Evolutionary conservation across 1,284 basidiomycete genomes (phyloP), one percentile per base, ranked within the genome.

Genomic region (Ceratobasidium theobromae): DNA sequence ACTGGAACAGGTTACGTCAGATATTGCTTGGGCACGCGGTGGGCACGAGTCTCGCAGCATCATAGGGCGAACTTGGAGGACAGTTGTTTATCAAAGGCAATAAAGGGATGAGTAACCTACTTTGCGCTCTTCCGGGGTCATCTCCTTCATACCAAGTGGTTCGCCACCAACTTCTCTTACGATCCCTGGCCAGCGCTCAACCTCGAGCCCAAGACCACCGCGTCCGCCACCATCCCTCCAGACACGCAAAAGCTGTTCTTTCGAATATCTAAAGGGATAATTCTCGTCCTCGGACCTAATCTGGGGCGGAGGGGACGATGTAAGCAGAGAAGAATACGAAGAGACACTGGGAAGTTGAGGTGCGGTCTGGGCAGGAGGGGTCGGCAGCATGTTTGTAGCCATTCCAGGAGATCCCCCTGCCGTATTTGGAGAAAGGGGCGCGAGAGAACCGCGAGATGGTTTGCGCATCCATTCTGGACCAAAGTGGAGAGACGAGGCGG

Each of bases 391-490:
- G 46, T 67, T 60, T 11, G 71, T 53, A 38, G 74, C 67, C 27
- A 79, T 53, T 25, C 48, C 40, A 82, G 84, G 57, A 85, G 84
- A 23, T 86, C 83, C 14, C 86, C 84, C 51, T 84, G 85, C 58
- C 79, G 81, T 53, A 72, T 75, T 66, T 81, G 82, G 40, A 81
- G 76, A 71, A 38, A 55, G 64, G 53, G 35, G 49, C 23, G 25
- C 53, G 32, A 55, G 67, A 27, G 48, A 66, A 27, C 33, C 84
- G 84, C 64, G 83, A 72, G 52, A 82, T 74, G 87, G 84, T 69
- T 81, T 83, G 72, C 90, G 85, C 89, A 93, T 91, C 90, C 91
- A 93, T 79, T 92, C 89, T 54, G 89, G 90, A 73, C 88, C 89
- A 79, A 91, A 91, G 76, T 91, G 90, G 84, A 91, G 87, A 21